Base-by-base conservation (phyloP, 2,329 filamentous ascomycete species). In the Cylindrodendrum hubeiense region DNA sequence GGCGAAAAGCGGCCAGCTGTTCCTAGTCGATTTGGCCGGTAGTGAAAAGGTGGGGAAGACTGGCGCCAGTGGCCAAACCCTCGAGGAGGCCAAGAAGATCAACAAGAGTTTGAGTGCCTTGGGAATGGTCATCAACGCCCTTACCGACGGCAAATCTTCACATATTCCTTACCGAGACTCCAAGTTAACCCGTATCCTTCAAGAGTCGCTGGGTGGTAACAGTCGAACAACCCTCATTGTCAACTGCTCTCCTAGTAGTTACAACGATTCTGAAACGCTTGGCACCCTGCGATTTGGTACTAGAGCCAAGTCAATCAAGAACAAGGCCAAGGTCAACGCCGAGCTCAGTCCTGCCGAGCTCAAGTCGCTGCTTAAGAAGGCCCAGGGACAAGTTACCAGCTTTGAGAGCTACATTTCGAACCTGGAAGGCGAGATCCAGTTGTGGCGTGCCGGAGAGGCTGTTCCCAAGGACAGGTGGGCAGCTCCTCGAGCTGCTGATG, bases 21-120 rank as follows among this genome's bases (percentile, higher is more conserved):
- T 98, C 87, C 85, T 99, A 79, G 96, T 99, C 69, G 96, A 99
- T 90, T 85, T 99, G 85, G 96, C 96, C 57, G 96, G 96, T 86
- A 97, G 94, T 77, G 96, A 99, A 83, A 98, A 98, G 84, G 94
- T 98, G 55, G 95, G 96, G 78, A 98, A 99, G 87, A 99, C 96
- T 30, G 96, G 96, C 73, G 96, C 96, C 67, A 98, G 94, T 79
- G 96, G 96, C 62, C 96, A 98, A 82, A 98, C 95, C 5, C 86
- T 99, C 46, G 96, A 98, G 80, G 96, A 99, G 80, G 96, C 96
- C 66, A 98, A 98, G 87, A 99, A 99, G 87, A 99, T 99, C 87
- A 99, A 99, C 88, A 98, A 98, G 87, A 98, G 94, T 86, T 88
- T 99, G 84, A 98, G 95, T 83, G 95, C 96, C 60, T 87, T 99